Evolutionary conservation across 1,284 basidiomycete genomes (phyloP).

Genomic region (Ustilago cynodontis): DNA sequence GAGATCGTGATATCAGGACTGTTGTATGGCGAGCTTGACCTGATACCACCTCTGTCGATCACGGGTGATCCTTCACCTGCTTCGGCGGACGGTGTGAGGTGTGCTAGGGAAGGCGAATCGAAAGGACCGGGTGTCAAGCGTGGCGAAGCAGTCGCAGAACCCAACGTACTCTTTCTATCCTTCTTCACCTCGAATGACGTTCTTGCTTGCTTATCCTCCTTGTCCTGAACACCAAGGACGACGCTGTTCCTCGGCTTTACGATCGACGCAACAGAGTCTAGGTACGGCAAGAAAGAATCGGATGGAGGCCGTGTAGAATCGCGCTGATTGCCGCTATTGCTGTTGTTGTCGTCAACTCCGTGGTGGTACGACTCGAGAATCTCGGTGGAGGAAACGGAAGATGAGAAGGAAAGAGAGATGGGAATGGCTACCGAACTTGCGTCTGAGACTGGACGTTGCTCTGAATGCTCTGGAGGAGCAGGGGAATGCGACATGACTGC

Average conservation of each 20-base stretch:
- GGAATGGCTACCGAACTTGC: slow-evolving; percentile 31
- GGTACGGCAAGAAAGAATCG: slow-evolving; percentile 14
- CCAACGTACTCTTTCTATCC: not conserved
- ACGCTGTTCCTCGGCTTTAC: not conserved
- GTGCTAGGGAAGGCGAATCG: slow-evolving; percentile 29
- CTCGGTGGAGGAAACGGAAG: slow-evolving; percentile 16
- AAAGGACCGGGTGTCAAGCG: slow-evolving; percentile 12
- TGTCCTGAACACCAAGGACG: not conserved
- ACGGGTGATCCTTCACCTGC: slow-evolving; percentile 13
- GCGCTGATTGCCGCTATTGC: not conserved
- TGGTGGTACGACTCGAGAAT: slow-evolving; percentile 11
- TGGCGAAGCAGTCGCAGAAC: slow-evolving; percentile 1
- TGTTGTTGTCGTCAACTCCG: not conserved
- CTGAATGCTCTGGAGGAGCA: slow-evolving; percentile 1
- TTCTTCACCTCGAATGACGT: not conserved
- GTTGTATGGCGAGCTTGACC: slow-evolving; percentile 27
- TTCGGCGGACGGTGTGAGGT: slow-evolving; percentile 12
- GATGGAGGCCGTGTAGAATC: not conserved
- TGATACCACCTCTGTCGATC: slow-evolving; percentile 18
- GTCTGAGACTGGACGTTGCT: slow-evolving; percentile 15
- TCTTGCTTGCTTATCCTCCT: not conserved
- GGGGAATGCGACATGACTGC: slow-evolving; percentile 17
- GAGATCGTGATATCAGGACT: slow-evolving; percentile 28
- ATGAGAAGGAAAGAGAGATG: slow-evolving; percentile 23
- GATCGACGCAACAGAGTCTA: slow-evolving; percentile 13